A percentile compares a stretch with the other conserved stretches of the same genome.
phyloP scores from a whole-genome alignment of 2,329 filamentous ascomycete species.

The Xylariaceae sp. region DNA sequence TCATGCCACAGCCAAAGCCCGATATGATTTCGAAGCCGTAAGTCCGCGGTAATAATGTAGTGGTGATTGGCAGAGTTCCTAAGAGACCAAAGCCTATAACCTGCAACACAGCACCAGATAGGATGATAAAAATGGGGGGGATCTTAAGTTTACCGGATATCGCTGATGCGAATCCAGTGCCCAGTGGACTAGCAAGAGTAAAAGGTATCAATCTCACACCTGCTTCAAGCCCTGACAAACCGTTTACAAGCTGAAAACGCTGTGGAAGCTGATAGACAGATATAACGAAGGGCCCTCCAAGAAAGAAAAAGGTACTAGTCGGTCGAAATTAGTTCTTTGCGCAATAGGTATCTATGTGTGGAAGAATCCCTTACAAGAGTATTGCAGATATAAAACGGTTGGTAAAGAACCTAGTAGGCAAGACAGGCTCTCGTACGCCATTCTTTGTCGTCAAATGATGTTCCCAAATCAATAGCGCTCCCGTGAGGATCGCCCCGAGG shows the following conservation, averaged over 20 bases:
- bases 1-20: slow-evolving; percentile 16
- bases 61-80: slow-evolving; percentile 1
- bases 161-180: not conserved
- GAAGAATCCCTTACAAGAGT: too few species aligned
- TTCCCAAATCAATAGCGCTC: too few species aligned
- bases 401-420: too few species aligned
- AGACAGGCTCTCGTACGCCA: too few species aligned
- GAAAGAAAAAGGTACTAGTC: slow-evolving; percentile 10
- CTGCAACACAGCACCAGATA: slow-evolving; percentile 10
- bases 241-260: slow-evolving; percentile 16
- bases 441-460: too few species aligned
- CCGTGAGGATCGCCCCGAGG: too few species aligned
- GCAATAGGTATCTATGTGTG: too few species aligned
- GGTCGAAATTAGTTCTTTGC: too few species aligned
- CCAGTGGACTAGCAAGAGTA: slow-evolving; percentile 1
- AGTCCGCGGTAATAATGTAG: slow-evolving; percentile 5
- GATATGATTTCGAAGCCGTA: slow-evolving; percentile 16
- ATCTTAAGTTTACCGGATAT: slow-evolving; percentile 14
- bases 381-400: too few species aligned
- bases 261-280: slow-evolving; percentile 12
- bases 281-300: slow-evolving; percentile 12
- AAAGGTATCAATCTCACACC: slow-evolving; percentile 18
- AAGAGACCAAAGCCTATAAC: slow-evolving; percentile 16
- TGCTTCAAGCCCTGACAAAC: slow-evolving; percentile 11
- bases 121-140: slow-evolving; percentile 10